These are phyloP conservation scores for Carex scoparia DNA, from an alignment of 176 grass and related monocot genomes.

Conservation along the genomic window DNA sequence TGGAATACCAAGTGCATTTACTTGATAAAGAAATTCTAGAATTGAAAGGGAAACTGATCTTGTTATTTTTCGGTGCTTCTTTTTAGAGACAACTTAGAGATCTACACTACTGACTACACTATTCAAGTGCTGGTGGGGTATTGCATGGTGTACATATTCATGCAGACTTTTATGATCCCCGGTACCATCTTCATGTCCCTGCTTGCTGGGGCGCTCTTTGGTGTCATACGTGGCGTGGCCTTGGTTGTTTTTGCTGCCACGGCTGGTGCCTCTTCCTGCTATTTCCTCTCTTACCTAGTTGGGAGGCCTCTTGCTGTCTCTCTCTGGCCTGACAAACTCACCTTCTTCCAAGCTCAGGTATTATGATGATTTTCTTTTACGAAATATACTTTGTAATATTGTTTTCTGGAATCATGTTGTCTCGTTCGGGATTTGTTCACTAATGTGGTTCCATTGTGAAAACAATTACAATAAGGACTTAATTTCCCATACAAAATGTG, in stretches of 20 bases:
- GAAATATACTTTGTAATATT: neutral
- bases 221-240: conserved; percentile 61
- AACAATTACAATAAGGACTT: neutral
- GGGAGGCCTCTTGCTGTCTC: conserved; percentile 79
- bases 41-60: neutral
- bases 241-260: conserved; percentile 96
- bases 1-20: neutral
- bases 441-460: neutral
- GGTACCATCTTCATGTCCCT: conserved; percentile 98
- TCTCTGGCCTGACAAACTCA: conserved; percentile 93
- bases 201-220: conserved; percentile 89
- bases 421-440: neutral
- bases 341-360: conserved; percentile 92
- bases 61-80: neutral
- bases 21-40: neutral
- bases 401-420: neutral
- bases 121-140: conserved; percentile 90
- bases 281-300: conserved; percentile 86
- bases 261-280: conserved; percentile 92
- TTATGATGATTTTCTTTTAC: conserved; percentile 4
- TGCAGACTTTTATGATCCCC: conserved; percentile 95
- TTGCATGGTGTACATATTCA: conserved; percentile 90
- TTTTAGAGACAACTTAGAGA: conserved; percentile 93
- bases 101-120: conserved; percentile 93
- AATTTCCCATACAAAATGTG: neutral